Evolutionary conservation across 2,329 filamentous ascomycete genomes (phyloP).

Genomic region (Myrmaecium sp.): DNA sequence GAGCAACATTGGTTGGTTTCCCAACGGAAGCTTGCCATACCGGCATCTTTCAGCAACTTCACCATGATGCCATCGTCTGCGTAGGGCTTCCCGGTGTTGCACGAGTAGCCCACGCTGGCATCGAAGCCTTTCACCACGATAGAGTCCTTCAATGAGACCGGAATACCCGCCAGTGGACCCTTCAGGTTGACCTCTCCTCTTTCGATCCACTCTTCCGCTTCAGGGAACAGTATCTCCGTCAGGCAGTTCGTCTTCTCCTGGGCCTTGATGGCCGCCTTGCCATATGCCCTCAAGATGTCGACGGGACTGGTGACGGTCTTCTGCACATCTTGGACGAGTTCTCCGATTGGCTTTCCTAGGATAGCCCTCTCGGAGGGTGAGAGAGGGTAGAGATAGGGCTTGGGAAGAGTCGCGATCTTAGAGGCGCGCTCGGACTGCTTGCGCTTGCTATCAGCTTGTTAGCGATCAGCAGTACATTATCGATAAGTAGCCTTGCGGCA

Average conservation of each 20-base stretch:
- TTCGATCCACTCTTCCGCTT: conserved; percentile 55
- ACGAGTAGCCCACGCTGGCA: conserved; percentile 63
- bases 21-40: conserved; percentile 11
- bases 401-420: conserved; percentile 50
- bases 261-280: conserved; percentile 68
- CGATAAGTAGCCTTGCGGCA: conserved; percentile 1
- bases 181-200: conserved; percentile 48
- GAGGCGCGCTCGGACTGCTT: conserved; percentile 63
- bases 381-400: conserved; percentile 48
- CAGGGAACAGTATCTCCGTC: conserved; percentile 68
- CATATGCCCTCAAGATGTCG: conserved; percentile 69
- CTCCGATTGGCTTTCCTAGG: conserved; percentile 55
- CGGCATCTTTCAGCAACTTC: conserved; percentile 66
- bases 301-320: conserved; percentile 46
- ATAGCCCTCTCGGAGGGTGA: conserved; percentile 47
- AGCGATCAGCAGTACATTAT: conserved; percentile 5
- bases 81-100: conserved; percentile 50
- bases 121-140: conserved; percentile 73
- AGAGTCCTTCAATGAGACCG: conserved; percentile 63
- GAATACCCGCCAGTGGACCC: conserved; percentile 73
- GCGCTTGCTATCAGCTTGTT: conserved; percentile 38
- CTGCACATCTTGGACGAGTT: conserved; percentile 64
- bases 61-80: conserved; percentile 55
- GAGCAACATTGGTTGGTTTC: too few species aligned
- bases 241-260: conserved; percentile 79